Percentiles rank a stretch among this genome's conserved stretches.
Conservation (phyloP, 257 asterid genomes). For the Jacaranda mimosifolia region DNA sequence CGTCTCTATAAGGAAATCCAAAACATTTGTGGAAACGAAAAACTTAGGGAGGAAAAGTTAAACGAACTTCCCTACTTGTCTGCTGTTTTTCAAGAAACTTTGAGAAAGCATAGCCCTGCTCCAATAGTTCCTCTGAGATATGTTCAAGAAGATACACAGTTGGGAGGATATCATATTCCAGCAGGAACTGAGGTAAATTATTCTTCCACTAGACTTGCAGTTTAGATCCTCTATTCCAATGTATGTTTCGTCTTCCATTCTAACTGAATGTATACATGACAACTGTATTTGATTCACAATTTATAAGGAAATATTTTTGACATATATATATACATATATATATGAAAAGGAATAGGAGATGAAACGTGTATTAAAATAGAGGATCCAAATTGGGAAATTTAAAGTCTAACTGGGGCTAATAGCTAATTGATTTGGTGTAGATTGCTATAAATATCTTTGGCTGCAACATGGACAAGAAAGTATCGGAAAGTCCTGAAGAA, state of each 20-base stretch:
- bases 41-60: conserved; percentile 62
- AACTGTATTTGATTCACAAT: too few relatives aligned
- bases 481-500: conserved; percentile 58
- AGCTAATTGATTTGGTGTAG: conserved; percentile 40
- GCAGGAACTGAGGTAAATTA: conserved; percentile 64
- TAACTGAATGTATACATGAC: too few relatives aligned
- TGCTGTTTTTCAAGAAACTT: conserved; percentile 73
- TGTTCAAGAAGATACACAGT: conserved; percentile 64
- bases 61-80: conserved; percentile 63
- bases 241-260: too few relatives aligned
- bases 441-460: conserved; percentile 70
- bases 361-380: too few relatives aligned
- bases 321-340: too few relatives aligned
- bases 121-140: conserved; percentile 73
- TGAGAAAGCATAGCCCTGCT: conserved; percentile 71
- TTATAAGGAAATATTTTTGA: too few relatives aligned
- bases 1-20: conserved; percentile 53
- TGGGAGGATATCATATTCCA: conserved; percentile 73
- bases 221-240: too few relatives aligned
- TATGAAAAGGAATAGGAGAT: too few relatives aligned
- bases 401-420: background rate
- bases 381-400: background rate
- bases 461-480: conserved; percentile 67
- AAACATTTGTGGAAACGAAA: conserved; percentile 52
- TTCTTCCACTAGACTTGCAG: background rate